Conservation (phyloP, 352 stramenopile species). For the Phytopythium kandeliae region DNA sequence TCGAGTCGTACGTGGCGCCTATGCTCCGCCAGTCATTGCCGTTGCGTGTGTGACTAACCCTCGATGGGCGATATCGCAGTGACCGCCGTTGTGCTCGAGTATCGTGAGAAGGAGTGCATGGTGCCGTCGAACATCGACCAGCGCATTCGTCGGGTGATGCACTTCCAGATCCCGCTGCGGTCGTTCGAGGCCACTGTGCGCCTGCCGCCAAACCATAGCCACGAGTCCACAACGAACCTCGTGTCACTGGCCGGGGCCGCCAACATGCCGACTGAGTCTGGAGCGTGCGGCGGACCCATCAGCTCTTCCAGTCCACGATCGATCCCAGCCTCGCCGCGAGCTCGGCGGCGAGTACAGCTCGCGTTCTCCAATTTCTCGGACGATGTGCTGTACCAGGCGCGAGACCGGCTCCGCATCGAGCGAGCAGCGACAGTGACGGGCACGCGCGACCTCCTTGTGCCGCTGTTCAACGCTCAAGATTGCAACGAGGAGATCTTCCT, state of each 20-base stretch:
- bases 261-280: not conserved
- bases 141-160: constrained; percentile 86
- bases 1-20: constrained; percentile 41
- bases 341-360: constrained; percentile 62
- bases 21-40: constrained; percentile 1
- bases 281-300: not conserved
- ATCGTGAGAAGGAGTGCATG: constrained; percentile 81
- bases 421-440: constrained; percentile 65
- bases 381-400: constrained; percentile 77
- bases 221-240: not conserved
- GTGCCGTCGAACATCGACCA: constrained; percentile 79
- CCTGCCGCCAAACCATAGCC: constrained; percentile 36
- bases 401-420: constrained; percentile 71
- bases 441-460: constrained; percentile 43
- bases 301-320: constrained; percentile 67
- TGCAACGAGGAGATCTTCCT: constrained; percentile 85
- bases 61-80: constrained; percentile 28
- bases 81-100: constrained; percentile 81
- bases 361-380: constrained; percentile 82
- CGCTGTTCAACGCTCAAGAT: constrained; percentile 74
- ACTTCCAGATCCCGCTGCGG: constrained; percentile 79
- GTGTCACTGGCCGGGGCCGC: not conserved
- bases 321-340: constrained; percentile 76
- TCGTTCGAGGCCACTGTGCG: constrained; percentile 83
- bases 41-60: not conserved